Conservation (phyloP, 1,139 yeast species). For the Candida sanyaensis region DNA sequence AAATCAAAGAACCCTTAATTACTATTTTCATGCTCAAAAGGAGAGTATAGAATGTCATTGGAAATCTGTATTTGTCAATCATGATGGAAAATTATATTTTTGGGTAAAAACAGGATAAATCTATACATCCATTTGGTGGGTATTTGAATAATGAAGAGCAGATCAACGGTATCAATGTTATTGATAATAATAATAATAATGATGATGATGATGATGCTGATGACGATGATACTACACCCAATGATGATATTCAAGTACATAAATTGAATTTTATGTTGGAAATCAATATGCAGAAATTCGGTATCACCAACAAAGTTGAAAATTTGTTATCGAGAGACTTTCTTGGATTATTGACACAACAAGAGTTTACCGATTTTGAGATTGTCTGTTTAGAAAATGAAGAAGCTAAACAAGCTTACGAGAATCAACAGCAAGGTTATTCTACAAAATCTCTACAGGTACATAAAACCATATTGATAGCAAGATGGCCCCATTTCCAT, state of each 20-base stretch:
- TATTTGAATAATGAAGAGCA: not conserved
- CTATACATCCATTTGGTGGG: slow-evolving; percentile 1
- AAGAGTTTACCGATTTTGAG: slow-evolving; percentile 51
- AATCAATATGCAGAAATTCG: slow-evolving; percentile 23
- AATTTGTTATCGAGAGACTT: slow-evolving; percentile 31
- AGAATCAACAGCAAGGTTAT: slow-evolving; percentile 1
- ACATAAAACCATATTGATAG: slow-evolving; percentile 51
- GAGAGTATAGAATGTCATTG: slow-evolving; percentile 28
- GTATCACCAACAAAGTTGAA: slow-evolving; percentile 15
- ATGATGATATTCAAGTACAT: slow-evolving; percentile 3
- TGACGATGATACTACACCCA: slow-evolving; percentile 1
- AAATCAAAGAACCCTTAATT: slow-evolving; percentile 17
- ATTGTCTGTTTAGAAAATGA: slow-evolving; percentile 30
- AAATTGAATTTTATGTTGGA: slow-evolving; percentile 18
- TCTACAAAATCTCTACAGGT: slow-evolving; percentile 24
- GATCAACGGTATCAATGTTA: not conserved
- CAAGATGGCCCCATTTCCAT: slow-evolving; percentile 65
- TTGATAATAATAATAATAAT: not conserved
- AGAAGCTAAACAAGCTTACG: slow-evolving; percentile 7
- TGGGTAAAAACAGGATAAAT: slow-evolving; percentile 17
- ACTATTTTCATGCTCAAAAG: slow-evolving; percentile 12
- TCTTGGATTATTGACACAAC: slow-evolving; percentile 29
- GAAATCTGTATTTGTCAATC: slow-evolving; percentile 43
- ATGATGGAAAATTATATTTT: slow-evolving; percentile 32
- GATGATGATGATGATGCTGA: slow-evolving; percentile 1